Conservation (phyloP, 306 rosid species). For the Medicago ruthenica region DNA sequence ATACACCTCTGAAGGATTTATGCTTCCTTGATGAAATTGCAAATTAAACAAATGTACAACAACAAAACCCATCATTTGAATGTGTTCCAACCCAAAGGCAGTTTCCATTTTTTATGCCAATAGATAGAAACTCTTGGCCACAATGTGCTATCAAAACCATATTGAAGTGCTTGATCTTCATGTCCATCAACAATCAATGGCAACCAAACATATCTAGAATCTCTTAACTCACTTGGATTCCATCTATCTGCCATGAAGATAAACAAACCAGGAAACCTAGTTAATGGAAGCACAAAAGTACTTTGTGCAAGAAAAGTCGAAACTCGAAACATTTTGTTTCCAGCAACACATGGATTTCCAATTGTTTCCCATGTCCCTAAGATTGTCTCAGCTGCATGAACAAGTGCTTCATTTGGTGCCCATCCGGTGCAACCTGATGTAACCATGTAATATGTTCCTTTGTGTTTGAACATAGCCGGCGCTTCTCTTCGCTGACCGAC, state of each 20-base stretch:
- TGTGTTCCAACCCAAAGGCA: conserved; percentile 54
- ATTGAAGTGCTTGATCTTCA: conserved; percentile 69
- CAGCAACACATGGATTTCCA: conserved; percentile 92
- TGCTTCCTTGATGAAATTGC: not conserved
- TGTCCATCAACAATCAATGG: conserved; percentile 86
- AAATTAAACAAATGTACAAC: not conserved
- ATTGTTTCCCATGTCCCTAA: conserved; percentile 93
- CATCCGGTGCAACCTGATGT: conserved; percentile 92
- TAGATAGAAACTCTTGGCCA: conserved; percentile 90
- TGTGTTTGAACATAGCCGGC: conserved; percentile 86
- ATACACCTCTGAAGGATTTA: not conserved
- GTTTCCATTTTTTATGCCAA: conserved; percentile 94
- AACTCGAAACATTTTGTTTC: conserved; percentile 69
- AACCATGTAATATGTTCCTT: conserved; percentile 89
- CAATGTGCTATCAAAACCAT: conserved; percentile 72
- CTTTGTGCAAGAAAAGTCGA: conserved; percentile 88
- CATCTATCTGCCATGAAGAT: conserved; percentile 94
- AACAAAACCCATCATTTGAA: not conserved
- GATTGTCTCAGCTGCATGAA: conserved; percentile 55
- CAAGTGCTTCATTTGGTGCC: conserved; percentile 29
- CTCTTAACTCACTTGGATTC: conserved; percentile 85
- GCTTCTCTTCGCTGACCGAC: conserved; percentile 94
- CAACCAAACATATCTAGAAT: conserved; percentile 93
- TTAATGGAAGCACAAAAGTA: conserved; percentile 79
- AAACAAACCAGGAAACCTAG: conserved; percentile 62